These are phyloP conservation scores for Lentinula aciculospora DNA, from an alignment of 768 basidiomycete species.

Conservation along the genomic window DNA sequence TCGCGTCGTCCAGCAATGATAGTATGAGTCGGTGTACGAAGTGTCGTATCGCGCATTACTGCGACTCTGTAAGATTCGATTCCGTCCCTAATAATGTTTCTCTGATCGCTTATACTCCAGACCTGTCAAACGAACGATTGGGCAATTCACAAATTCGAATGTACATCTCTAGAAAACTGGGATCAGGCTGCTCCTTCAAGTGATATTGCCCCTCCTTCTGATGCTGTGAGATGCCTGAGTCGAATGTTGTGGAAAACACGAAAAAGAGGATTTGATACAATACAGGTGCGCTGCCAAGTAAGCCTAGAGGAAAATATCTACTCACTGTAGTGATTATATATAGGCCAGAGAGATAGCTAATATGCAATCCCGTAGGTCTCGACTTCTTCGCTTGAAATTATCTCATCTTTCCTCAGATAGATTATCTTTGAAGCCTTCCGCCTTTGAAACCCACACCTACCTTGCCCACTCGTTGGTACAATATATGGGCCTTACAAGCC, in stretches of 20 bases:
- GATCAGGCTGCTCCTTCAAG: slow-evolving; percentile 40
- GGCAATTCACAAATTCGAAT: slow-evolving; percentile 75
- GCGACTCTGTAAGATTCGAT: slow-evolving; percentile 50
- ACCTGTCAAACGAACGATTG: slow-evolving; percentile 72
- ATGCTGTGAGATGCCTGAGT: slow-evolving; percentile 75
- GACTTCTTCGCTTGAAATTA: neutral
- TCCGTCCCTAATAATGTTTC: neutral
- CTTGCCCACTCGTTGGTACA: slow-evolving; percentile 71
- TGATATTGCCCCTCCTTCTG: slow-evolving; percentile 53
- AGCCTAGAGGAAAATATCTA: too few species aligned
- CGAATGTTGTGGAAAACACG: slow-evolving; percentile 65
- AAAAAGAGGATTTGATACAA: slow-evolving; percentile 45
- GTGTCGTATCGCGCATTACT: slow-evolving; percentile 73
- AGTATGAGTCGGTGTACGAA: slow-evolving; percentile 65
- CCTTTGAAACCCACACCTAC: slow-evolving; percentile 56
- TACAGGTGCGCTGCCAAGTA: slow-evolving; percentile 45
- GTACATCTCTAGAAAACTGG: slow-evolving; percentile 61
- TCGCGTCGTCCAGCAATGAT: slow-evolving; percentile 26
- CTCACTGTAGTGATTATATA: neutral
- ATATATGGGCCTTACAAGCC: slow-evolving; percentile 58
- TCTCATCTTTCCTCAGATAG: slow-evolving; percentile 41
- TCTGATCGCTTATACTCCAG: slow-evolving; percentile 24
- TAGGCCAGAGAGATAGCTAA: slow-evolving; percentile 60
- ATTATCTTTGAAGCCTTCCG: slow-evolving; percentile 37
- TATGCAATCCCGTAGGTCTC: slow-evolving; percentile 71